Conservation (phyloP, 805 yeast species). For the Myxozyma sirexii region DNA sequence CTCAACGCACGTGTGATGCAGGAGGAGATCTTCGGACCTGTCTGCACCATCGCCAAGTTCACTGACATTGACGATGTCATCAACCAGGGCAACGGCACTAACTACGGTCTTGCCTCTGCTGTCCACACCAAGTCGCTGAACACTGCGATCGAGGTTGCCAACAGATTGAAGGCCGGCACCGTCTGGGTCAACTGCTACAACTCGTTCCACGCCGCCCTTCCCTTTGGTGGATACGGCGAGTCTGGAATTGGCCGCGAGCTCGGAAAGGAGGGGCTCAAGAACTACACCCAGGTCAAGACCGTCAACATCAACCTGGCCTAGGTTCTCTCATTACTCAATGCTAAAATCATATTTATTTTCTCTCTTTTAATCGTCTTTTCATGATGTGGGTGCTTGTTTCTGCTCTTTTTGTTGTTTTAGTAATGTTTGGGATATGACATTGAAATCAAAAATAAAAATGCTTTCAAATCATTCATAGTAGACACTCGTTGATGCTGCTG, state of each 20-base stretch:
- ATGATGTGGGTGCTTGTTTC: neutral
- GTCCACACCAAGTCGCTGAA: slow-evolving; percentile 75
- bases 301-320: slow-evolving; percentile 64
- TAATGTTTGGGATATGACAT: neutral
- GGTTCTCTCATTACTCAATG: neutral
- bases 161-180: slow-evolving; percentile 80
- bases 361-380: neutral
- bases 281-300: slow-evolving; percentile 75
- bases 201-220: slow-evolving; percentile 66
- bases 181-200: slow-evolving; percentile 91
- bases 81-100: slow-evolving; percentile 73
- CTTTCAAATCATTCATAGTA: no score
- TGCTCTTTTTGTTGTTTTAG: neutral
- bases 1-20: slow-evolving; percentile 73
- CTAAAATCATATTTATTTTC: neutral
- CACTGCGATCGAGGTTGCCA: slow-evolving; percentile 75
- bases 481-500: no score
- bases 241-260: slow-evolving; percentile 83
- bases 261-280: slow-evolving; percentile 70
- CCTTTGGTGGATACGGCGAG: slow-evolving; percentile 80
- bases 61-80: slow-evolving; percentile 80
- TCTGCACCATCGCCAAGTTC: slow-evolving; percentile 81
- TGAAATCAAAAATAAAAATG: neutral
- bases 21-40: slow-evolving; percentile 96
- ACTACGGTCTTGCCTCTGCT: slow-evolving; percentile 90